Conservation (phyloP, 768 basidiomycete species). For the Kwoniella sp. region DNA sequence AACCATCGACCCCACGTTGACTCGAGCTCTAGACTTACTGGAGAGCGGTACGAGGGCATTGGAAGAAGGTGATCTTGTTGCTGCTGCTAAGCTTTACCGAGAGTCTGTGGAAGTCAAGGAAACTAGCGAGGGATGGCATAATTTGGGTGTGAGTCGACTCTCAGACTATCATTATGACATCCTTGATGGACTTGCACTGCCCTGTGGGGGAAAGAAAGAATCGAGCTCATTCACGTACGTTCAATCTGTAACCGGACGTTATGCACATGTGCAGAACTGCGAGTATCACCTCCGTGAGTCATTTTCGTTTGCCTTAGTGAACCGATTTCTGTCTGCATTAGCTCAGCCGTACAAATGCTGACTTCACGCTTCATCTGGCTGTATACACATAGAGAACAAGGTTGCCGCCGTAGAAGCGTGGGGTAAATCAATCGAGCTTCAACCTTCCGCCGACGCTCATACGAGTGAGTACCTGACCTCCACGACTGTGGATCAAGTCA, state of each 20-base stretch:
- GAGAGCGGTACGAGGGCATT: constrained; percentile 42
- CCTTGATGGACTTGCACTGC: no score
- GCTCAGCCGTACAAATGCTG: no score
- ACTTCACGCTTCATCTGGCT: no score
- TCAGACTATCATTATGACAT: no score
- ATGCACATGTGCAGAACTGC: constrained; percentile 41
- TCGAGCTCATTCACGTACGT: no score
- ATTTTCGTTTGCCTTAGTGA: no score
- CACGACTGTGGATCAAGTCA: neutral
- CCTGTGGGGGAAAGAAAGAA: no score
- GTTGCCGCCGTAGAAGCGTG: constrained; percentile 49
- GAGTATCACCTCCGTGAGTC: constrained; percentile 49
- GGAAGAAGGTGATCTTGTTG: constrained; percentile 50
- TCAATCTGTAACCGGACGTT: no score
- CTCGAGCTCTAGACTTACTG: constrained; percentile 38
- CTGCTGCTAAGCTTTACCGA: constrained; percentile 40
- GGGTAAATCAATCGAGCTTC: constrained; percentile 44
- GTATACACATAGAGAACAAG: constrained; percentile 53
- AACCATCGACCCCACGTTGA: constrained; percentile 39
- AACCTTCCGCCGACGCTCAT: constrained; percentile 55
- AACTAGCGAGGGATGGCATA: constrained; percentile 49
- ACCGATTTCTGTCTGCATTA: no score
- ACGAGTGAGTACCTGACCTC: constrained; percentile 45
- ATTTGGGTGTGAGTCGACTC: constrained; percentile 49
- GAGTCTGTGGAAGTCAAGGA: constrained; percentile 42